phyloP scores from a whole-genome alignment of 1,284 basidiomycete species.

The Tilletia walkeri region DNA sequence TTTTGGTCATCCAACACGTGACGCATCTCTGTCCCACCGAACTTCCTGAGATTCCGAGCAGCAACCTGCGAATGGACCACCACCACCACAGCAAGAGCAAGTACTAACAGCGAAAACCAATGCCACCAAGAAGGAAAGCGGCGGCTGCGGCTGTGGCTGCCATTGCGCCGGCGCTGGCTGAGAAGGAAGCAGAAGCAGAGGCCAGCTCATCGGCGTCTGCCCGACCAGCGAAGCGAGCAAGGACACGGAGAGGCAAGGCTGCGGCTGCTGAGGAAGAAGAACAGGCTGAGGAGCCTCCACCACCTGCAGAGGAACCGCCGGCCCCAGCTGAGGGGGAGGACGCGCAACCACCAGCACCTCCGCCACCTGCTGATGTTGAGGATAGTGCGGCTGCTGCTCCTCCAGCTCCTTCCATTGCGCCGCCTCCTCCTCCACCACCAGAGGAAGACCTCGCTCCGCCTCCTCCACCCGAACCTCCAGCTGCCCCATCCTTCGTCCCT shows the following conservation, averaged over 20 bases:
- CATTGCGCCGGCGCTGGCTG: not conserved
- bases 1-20: no score
- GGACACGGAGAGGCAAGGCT: not conserved
- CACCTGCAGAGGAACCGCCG: not conserved
- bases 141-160: conserved; percentile 5
- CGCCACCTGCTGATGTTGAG: no score
- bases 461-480: conserved; percentile 3
- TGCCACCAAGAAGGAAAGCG: conserved; percentile 8
- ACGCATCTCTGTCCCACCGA: no score
- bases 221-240: not conserved
- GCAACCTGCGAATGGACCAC: not conserved
- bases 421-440: conserved; percentile 3
- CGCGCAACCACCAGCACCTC: no score
- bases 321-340: not conserved
- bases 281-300: not conserved
- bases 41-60: no score
- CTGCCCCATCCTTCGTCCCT: conserved; percentile 10
- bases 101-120: not conserved
- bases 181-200: not conserved
- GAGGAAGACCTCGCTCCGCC: not conserved
- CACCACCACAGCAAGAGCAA: not conserved
- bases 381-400: no score
- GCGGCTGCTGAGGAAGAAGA: not conserved
- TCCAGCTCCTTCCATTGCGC: no score
- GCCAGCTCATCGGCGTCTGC: not conserved